These are phyloP conservation scores for Quercus alba DNA, from an alignment of 306 rosid species.

Conservation along the genomic window DNA sequence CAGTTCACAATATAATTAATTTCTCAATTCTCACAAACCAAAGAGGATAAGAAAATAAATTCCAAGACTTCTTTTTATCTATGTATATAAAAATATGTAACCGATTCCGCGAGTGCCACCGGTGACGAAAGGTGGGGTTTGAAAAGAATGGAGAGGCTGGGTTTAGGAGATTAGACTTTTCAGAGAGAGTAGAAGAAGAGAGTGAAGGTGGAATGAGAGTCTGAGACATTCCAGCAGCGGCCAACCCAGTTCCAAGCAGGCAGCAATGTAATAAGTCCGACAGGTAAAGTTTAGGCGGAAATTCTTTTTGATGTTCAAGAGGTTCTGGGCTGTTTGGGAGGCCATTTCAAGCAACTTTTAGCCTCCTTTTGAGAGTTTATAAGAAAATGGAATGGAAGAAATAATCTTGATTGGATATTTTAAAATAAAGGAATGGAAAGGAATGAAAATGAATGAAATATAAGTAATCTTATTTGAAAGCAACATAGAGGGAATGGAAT, in stretches of 20 bases:
- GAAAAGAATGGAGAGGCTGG: neutral
- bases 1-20: neutral
- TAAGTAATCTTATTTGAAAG: too few species aligned
- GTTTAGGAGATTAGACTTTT: neutral
- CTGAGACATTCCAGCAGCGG: slow-evolving; percentile 15
- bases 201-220: neutral
- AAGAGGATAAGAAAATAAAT: neutral
- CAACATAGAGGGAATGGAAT: too few species aligned
- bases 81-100: slow-evolving; percentile 9
- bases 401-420: too few species aligned
- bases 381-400: too few species aligned
- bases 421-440: too few species aligned
- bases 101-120: slow-evolving; percentile 85
- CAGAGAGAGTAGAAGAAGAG: neutral
- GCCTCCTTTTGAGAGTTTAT: too few species aligned
- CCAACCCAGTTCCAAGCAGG: neutral
- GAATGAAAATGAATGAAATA: too few species aligned
- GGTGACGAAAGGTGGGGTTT: slow-evolving; percentile 36
- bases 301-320: too few species aligned
- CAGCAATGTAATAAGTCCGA: too few species aligned
- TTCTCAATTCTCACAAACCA: neutral
- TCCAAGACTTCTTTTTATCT: neutral
- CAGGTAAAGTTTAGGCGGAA: too few species aligned
- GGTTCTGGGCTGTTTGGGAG: too few species aligned
- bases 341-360: too few species aligned